These are phyloP conservation scores for Tylopilus sp. DNA, from an alignment of 1,284 basidiomycete genomes.

Conservation along the genomic window DNA sequence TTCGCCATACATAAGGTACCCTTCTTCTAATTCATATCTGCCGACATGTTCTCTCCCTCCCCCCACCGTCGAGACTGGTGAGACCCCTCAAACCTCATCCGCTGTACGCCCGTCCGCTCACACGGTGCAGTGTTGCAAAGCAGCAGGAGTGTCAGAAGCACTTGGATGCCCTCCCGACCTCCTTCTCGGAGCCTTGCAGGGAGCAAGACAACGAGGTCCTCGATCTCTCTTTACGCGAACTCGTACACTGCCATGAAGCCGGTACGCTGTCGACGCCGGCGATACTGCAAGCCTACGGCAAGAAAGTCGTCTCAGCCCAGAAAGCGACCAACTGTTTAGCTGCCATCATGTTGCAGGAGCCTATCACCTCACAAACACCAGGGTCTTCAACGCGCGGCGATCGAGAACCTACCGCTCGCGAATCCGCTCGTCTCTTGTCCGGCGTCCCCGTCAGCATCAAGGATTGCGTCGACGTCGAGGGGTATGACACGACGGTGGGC, in stretches of 20 bases:
- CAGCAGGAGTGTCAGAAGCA: constrained; percentile 24
- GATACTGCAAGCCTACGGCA: constrained; percentile 32
- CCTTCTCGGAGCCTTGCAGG: constrained; percentile 24
- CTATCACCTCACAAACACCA: background rate
- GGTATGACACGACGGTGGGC: constrained; percentile 48
- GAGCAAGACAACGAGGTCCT: constrained; percentile 29
- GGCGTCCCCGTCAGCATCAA: constrained; percentile 35
- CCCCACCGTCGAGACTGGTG: constrained; percentile 31
- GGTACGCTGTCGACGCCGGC: constrained; percentile 22
- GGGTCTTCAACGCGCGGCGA: constrained; percentile 1
- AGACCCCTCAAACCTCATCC: constrained; percentile 7
- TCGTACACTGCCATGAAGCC: constrained; percentile 21
- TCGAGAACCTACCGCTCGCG: background rate
- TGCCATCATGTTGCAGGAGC: constrained; percentile 15
- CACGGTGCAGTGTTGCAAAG: constrained; percentile 18
- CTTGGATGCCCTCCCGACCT: constrained; percentile 22
- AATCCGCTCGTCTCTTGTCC: constrained; percentile 17
- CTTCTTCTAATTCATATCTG: too few species aligned
- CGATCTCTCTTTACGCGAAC: constrained; percentile 26
- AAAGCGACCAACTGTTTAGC: constrained; percentile 34
- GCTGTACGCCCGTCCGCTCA: background rate
- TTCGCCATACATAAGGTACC: constrained; percentile 7
- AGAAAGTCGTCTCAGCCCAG: constrained; percentile 33
- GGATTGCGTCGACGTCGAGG: constrained; percentile 39
- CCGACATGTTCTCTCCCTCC: constrained; percentile 25